These are phyloP conservation scores for Articulospora tetracladia DNA, from an alignment of 495 filamentous ascomycete genomes.

Conservation along the genomic window DNA sequence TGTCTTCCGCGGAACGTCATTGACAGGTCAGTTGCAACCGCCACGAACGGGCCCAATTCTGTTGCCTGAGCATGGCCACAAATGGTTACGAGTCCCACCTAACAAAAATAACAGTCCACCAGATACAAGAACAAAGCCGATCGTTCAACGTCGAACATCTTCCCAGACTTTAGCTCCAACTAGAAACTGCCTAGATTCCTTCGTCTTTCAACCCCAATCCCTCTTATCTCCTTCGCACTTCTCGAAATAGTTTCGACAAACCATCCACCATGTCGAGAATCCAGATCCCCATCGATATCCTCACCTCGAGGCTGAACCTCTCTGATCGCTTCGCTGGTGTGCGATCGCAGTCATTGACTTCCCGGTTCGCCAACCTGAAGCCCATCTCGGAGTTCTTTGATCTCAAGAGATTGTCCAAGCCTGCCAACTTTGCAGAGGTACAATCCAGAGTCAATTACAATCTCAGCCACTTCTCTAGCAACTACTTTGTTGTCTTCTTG, in stretches of 20 bases:
- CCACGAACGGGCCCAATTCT: background rate
- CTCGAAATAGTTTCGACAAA: background rate
- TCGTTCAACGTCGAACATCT: background rate
- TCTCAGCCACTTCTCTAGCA: constrained; percentile 93
- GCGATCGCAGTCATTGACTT: constrained; percentile 67
- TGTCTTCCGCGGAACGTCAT: background rate
- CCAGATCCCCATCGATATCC: constrained; percentile 82
- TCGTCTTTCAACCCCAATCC: background rate
- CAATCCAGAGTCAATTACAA: constrained; percentile 98
- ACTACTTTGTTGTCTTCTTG: constrained; percentile 89
- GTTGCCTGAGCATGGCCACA: background rate
- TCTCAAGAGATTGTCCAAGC: constrained; percentile 91
- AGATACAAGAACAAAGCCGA: background rate
- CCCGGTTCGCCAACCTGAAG: constrained; percentile 87
- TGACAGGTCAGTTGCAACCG: background rate
- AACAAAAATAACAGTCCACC: background rate
- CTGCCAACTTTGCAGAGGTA: constrained; percentile 81
- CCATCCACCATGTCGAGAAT: constrained; percentile 70
- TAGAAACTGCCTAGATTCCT: background rate
- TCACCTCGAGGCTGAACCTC: constrained; percentile 88
- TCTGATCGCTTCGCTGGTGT: constrained; percentile 69
- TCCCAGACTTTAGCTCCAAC: constrained; percentile 3
- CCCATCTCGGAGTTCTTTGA: constrained; percentile 94
- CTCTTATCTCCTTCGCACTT: background rate
- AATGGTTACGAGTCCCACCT: background rate